Percentiles rank a stretch among this genome's conserved stretches.
Conservation (phyloP, 2,329 filamentous ascomycete species). For the Alternaria angustiovoidea region DNA sequence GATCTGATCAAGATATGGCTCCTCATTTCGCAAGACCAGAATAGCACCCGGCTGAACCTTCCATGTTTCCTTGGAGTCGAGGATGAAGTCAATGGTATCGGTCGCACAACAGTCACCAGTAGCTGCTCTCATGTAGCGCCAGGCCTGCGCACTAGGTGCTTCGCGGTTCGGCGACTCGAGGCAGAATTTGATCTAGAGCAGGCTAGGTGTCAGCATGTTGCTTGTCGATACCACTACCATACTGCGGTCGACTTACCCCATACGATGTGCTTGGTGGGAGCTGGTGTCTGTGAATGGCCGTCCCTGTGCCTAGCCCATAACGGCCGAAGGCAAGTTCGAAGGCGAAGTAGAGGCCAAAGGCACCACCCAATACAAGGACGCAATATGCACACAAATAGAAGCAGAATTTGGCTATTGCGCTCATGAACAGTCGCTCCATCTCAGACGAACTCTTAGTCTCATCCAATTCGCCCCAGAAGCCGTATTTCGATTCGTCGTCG, state of each 20-base stretch:
- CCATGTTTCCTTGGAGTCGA: slow-evolving; percentile 1
- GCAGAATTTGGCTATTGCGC: slow-evolving; percentile 1
- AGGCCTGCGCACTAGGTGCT: slow-evolving; percentile 25
- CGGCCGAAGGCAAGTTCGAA: slow-evolving; percentile 10
- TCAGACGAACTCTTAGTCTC: neutral
- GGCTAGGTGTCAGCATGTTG: neutral
- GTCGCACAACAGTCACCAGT: neutral
- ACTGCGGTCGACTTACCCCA: slow-evolving; percentile 1
- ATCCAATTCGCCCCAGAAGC: slow-evolving; percentile 20
- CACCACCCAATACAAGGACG: slow-evolving; percentile 4
- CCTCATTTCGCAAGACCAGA: neutral
- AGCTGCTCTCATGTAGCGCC: slow-evolving; percentile 20
- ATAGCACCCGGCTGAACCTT: slow-evolving; percentile 2
- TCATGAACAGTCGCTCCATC: neutral
- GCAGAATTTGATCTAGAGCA: slow-evolving; percentile 31
- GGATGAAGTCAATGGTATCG: neutral
- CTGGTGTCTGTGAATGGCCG: slow-evolving; percentile 6
- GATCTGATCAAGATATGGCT: neutral
- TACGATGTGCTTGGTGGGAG: neutral
- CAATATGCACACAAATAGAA: slow-evolving; percentile 12
- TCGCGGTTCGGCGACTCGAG: slow-evolving; percentile 23
- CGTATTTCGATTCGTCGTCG: slow-evolving; percentile 22
- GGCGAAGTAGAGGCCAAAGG: slow-evolving; percentile 8
- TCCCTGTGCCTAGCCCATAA: slow-evolving; percentile 14
- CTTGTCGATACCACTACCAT: neutral